These are phyloP conservation scores for Fistulinella staudtii DNA, from an alignment of 1,284 basidiomycete genomes.

Conservation along the genomic window DNA sequence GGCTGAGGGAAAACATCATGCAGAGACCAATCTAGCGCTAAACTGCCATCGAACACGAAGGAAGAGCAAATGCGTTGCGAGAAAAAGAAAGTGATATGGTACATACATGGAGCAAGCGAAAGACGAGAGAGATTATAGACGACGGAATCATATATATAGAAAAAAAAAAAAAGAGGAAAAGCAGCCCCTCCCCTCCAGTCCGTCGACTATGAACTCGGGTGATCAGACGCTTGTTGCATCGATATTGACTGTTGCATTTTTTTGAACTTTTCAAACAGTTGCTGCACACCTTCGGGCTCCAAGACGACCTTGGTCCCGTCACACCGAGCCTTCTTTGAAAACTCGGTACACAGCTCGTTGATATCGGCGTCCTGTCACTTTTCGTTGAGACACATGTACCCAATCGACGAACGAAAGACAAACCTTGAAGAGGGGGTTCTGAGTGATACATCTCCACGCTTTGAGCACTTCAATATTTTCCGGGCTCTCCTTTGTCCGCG, in stretches of 20 bases:
- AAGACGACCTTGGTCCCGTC: conserved; percentile 77
- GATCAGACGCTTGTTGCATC: conserved; percentile 9
- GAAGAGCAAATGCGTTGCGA: no score
- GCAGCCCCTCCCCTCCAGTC: no score
- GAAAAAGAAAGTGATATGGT: no score
- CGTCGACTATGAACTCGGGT: conserved; percentile 16
- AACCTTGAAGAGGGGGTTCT: conserved; percentile 66
- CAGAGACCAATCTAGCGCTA: background rate
- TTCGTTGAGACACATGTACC: no score
- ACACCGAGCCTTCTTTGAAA: conserved; percentile 73
- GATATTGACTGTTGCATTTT: conserved; percentile 12
- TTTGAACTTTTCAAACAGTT: conserved; percentile 57
- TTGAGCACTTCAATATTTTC: conserved; percentile 70
- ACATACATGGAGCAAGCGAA: no score
- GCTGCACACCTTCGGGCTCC: conserved; percentile 62
- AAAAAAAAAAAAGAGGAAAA: background rate
- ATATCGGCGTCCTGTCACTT: conserved; percentile 76
- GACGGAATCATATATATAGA: no score
- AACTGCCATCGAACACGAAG: conserved; percentile 4
- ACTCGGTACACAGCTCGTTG: conserved; percentile 70
- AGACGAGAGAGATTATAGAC: no score
- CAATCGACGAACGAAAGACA: conserved; percentile 7
- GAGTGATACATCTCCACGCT: conserved; percentile 71
- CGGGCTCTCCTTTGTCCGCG: conserved; percentile 63
- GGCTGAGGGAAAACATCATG: no score